A percentile compares a stretch with the other conserved stretches of the same genome.
Evolutionary conservation across 257 asterid species (phyloP).

Genomic region (Solanum paucissectum): DNA sequence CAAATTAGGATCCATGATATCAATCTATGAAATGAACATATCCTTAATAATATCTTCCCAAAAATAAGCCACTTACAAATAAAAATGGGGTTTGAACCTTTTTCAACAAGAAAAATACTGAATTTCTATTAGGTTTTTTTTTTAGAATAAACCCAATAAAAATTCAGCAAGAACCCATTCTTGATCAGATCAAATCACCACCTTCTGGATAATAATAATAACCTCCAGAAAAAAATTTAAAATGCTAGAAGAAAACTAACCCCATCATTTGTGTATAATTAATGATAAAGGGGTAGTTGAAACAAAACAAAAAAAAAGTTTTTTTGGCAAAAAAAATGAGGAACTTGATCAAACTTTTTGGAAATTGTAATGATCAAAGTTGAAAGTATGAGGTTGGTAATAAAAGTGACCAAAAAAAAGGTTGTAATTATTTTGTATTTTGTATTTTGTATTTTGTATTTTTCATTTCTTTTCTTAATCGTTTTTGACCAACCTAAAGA

Average conservation of each 20-base stretch:
- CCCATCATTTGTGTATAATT: background rate
- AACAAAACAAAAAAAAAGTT: background rate
- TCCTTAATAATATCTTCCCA: background rate
- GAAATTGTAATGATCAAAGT: background rate
- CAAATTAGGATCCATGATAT: background rate
- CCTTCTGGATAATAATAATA: background rate
- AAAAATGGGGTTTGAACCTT: background rate
- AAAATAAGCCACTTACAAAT: background rate
- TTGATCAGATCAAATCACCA: background rate
- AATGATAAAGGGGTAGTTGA: background rate
- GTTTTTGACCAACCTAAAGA: conserved; percentile 16
- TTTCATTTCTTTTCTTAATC: background rate
- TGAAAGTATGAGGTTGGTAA: background rate
- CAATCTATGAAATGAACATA: background rate
- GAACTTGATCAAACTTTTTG: background rate
- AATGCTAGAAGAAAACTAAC: background rate
- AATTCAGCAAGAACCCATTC: conserved; percentile 29
- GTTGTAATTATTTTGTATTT: background rate
- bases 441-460: background rate
- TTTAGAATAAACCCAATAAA: conserved; percentile 12
- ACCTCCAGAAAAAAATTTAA: background rate
- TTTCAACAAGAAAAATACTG: conserved; percentile 17
- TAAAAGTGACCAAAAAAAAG: background rate
- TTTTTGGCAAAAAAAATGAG: background rate
- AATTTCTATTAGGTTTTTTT: conserved; percentile 23